Percentiles rank a stretch among this genome's conserved stretches.
phyloP scores from a whole-genome alignment of 305 asterid species.

The Fraxinus velutina region DNA sequence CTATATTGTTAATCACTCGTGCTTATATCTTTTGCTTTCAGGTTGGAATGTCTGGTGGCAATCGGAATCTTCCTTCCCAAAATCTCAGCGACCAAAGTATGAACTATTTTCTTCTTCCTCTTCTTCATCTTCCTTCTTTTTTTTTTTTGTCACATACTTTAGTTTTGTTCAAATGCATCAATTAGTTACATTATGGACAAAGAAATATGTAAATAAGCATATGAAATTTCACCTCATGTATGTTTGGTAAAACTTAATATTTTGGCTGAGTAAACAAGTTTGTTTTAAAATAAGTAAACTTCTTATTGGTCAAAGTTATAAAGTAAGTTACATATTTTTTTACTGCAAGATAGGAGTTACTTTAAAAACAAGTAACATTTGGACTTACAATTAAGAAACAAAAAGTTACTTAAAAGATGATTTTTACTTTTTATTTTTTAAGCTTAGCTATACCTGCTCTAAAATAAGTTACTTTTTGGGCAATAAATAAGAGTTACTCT shows the following conservation, averaged over 20 bases:
- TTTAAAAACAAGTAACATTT: not conserved
- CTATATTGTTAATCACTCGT: not conserved
- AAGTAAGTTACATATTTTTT: not conserved
- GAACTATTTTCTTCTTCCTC: conserved; percentile 11
- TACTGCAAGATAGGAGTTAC: not conserved
- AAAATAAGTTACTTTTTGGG: not conserved
- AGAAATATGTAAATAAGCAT: not conserved
- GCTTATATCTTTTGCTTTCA: conserved; percentile 37
- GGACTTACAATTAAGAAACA: not conserved
- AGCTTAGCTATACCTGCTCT: not conserved
- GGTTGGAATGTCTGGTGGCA: conserved; percentile 72
- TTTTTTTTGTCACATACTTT: not conserved
- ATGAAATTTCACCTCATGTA: not conserved
- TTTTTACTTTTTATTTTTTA: not conserved
- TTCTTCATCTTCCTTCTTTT: too few relatives aligned
- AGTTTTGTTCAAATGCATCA: not conserved
- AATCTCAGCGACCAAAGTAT: conserved; percentile 82
- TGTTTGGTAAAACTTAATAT: not conserved
- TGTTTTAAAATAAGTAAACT: not conserved
- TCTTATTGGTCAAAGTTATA: not conserved
- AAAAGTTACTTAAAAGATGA: not conserved
- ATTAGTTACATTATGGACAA: not conserved
- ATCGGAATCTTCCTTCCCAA: conserved; percentile 69
- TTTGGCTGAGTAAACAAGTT: not conserved
- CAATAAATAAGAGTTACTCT: not conserved